A percentile compares a stretch with the other conserved stretches of the same genome.
phyloP scores from a whole-genome alignment of 257 asterid species.

The Verbena officinalis region DNA sequence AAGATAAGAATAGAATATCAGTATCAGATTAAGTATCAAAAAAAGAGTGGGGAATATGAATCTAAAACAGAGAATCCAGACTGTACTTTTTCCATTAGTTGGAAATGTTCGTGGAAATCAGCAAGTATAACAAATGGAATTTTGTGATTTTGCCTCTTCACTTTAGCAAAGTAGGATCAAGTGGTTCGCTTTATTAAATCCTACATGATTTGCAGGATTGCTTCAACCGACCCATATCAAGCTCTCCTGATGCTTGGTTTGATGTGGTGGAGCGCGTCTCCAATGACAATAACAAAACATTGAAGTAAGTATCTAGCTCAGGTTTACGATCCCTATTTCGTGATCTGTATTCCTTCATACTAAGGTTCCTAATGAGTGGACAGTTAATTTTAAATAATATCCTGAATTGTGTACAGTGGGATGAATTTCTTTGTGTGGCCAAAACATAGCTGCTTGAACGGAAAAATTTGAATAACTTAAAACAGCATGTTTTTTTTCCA shows the following conservation, averaged over 20 bases:
- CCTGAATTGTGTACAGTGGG: background rate
- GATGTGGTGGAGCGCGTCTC: conserved; percentile 99
- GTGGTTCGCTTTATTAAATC: conserved; percentile 8
- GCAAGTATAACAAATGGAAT: background rate
- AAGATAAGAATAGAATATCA: too few species aligned
- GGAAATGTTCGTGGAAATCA: background rate
- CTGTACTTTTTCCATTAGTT: background rate
- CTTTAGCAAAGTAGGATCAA: background rate
- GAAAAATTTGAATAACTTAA: background rate
- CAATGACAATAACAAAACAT: conserved; percentile 84
- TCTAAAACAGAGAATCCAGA: too few species aligned
- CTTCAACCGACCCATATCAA: conserved; percentile 94
- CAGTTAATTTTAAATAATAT: background rate
- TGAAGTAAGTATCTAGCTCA: conserved; percentile 53
- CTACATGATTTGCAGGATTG: conserved; percentile 67
- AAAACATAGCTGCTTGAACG: conserved; percentile 13
- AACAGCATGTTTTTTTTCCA: conserved; percentile 4
- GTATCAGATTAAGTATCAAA: too few species aligned
- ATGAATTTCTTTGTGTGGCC: background rate
- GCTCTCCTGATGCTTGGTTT: conserved; percentile 99
- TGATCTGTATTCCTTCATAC: background rate
- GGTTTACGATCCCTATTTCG: conserved; percentile 9
- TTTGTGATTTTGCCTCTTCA: background rate
- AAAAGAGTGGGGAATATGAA: too few species aligned
- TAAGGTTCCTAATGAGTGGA: background rate